A percentile compares a stretch with the other conserved stretches of the same genome.
phyloP scores from a whole-genome alignment of 202 grass and related monocot species.

The Schoenoplectus triqueter region DNA sequence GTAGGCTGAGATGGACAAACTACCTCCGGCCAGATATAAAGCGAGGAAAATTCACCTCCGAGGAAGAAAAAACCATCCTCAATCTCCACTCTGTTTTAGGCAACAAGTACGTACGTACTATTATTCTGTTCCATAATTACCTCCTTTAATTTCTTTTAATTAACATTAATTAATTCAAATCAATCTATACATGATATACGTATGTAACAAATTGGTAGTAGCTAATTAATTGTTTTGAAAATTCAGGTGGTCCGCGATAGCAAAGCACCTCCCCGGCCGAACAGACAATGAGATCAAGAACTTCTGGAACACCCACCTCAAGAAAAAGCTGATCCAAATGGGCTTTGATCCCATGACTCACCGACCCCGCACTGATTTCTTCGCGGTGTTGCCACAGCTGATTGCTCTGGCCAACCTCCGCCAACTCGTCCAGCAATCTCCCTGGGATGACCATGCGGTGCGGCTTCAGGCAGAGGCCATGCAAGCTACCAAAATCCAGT shows the following conservation, averaged over 20 bases:
- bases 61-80: constrained; percentile 87
- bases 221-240: constrained; percentile 26
- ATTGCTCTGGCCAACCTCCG: constrained; percentile 78
- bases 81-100: constrained; percentile 77
- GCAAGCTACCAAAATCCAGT: constrained; percentile 69
- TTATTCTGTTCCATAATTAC: neutral
- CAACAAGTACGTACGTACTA: constrained; percentile 65
- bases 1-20: constrained; percentile 96
- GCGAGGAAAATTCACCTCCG: constrained; percentile 81
- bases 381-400: constrained; percentile 77
- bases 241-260: constrained; percentile 86
- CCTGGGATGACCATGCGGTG: constrained; percentile 61
- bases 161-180: no score
- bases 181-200: no score
- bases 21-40: constrained; percentile 91
- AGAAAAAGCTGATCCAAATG: constrained; percentile 98
- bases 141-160: neutral
- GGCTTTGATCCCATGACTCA: constrained; percentile 95
- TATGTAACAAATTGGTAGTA: neutral
- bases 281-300: constrained; percentile 99
- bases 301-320: constrained; percentile 96
- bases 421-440: constrained; percentile 63
- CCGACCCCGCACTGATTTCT: constrained; percentile 82
- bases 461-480: constrained; percentile 60
- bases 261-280: constrained; percentile 64